phyloP scores from a whole-genome alignment of 2,329 filamentous ascomycete species.

The Paramyrothecium sp. region DNA sequence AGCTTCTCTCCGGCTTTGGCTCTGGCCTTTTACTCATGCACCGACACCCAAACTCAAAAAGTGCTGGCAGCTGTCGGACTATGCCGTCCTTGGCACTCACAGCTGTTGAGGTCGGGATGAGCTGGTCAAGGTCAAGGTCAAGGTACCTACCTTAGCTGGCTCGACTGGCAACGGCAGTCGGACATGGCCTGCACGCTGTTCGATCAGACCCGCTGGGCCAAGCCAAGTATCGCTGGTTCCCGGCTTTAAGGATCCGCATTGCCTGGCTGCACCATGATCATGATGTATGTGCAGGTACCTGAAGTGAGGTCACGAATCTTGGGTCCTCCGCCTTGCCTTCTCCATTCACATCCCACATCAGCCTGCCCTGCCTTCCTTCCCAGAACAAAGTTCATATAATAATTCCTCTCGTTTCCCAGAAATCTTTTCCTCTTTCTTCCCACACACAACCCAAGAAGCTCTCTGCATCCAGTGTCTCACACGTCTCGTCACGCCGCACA shows the following conservation, averaged over 20 bases:
- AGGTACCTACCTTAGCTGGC: too few relatives aligned
- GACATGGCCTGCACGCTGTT: neutral
- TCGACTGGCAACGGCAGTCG: too few relatives aligned
- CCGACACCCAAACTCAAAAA: too few relatives aligned
- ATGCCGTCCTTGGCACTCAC: too few relatives aligned
- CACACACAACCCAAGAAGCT: neutral
- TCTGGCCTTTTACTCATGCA: too few relatives aligned
- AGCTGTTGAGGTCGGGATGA: too few relatives aligned
- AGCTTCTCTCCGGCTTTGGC: too few relatives aligned
- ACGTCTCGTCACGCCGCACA: neutral
- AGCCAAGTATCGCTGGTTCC: neutral
- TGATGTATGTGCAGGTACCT: too few relatives aligned
- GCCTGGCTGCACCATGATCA: neutral
- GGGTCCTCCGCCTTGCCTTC: neutral
- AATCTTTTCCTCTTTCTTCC: neutral
- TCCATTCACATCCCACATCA: neutral
- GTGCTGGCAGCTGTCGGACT: too few relatives aligned
- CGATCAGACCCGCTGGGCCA: neutral
- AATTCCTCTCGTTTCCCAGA: neutral
- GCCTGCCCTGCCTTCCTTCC: slow-evolving; percentile 1
- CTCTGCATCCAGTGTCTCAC: neutral
- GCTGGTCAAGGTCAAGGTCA: too few relatives aligned
- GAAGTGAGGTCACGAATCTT: neutral
- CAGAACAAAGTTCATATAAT: slow-evolving; percentile 2
- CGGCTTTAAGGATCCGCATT: neutral